Percentiles rank a stretch among this genome's conserved stretches.
These are phyloP conservation scores for Hsuehochloa calcarea DNA, from an alignment of 176 grass and related monocot species.

Conservation along the genomic window DNA sequence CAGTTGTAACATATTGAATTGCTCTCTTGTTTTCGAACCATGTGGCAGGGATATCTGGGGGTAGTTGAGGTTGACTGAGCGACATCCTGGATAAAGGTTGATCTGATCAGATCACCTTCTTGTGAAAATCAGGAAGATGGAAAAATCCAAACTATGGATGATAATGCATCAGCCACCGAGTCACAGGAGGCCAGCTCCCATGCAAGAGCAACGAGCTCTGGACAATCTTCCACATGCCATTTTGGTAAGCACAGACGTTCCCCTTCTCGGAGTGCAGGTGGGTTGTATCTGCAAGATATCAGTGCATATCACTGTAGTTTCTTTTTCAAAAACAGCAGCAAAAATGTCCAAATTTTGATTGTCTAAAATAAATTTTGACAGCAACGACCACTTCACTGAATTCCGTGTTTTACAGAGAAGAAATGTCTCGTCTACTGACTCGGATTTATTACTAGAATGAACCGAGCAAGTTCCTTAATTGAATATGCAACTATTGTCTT, in stretches of 20 bases:
- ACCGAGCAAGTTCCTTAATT: neutral
- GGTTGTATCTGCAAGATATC: neutral
- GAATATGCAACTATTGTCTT: neutral
- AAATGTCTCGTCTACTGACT: neutral
- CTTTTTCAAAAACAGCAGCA: neutral
- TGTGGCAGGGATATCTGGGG: conserved; percentile 29
- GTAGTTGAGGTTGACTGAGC: conserved; percentile 36
- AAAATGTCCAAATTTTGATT: neutral
- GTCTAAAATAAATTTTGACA: neutral
- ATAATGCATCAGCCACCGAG: neutral
- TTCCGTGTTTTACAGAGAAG: neutral
- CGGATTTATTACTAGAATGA: neutral
- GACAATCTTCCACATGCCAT: conserved; percentile 11
- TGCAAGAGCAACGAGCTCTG: conserved; percentile 11
- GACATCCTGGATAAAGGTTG: conserved; percentile 29
- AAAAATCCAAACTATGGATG: neutral
- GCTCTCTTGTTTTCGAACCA: neutral
- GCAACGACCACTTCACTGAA: neutral
- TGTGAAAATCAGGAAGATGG: conserved; percentile 16
- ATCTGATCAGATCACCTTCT: conserved; percentile 19
- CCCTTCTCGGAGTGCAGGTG: conserved; percentile 35
- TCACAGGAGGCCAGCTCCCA: neutral
- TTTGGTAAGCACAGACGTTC: conserved; percentile 35
- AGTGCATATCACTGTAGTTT: neutral
- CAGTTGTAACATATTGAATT: conserved; percentile 16